Evolutionary conservation across 139 green algal species (phyloP), one percentile per base, ranked within the genome.

Genomic region (Microglena sp.): DNA sequence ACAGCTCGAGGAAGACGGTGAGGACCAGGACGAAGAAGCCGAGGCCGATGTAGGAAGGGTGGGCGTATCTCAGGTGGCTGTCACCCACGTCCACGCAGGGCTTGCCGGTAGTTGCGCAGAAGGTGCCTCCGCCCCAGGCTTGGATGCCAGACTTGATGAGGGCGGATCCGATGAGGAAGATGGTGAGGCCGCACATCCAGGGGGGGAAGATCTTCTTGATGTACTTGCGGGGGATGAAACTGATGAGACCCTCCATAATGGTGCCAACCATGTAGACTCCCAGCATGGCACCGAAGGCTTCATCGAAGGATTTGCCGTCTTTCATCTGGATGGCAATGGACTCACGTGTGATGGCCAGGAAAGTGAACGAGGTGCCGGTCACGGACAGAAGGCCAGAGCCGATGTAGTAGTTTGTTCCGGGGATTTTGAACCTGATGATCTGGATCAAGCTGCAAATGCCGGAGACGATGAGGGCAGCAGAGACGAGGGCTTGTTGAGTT

Each of bases 121-220:
- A 82, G 45, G 73, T 72, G 35, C 84, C 84, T 33, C 84, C 84
- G 33, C 84, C 84, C 84, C 84, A 90, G 76, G 62, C 66, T 59
- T 84, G 78, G 31, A 90, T 81, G 30, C 84, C 84, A 27, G 73
- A 74, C 27, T 65, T 72, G 24, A 69, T 60, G 24, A 90, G 68
- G 44, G 62, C 45, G 26, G 71, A 60, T 40, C 83, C 84, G 40
- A 90, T 90, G 22, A 89, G 74, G 26, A 82, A 73, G 46, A 88
- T 76, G 6, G 82, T 72, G 22, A 77, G 65, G 43, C 81, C 81
- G 3, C 72, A 78, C 27, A 90, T 84, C 28, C 87, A 60, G 18
- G 76, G 76, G 3, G 83, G 79, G 53, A 86, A 80, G 8, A 80
- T 58, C 34, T 62, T 69, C 33, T 69, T 64, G 18, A 90, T 61